phyloP scores from a whole-genome alignment of 306 rosid genomes.

The Trifolium fragiferum region DNA sequence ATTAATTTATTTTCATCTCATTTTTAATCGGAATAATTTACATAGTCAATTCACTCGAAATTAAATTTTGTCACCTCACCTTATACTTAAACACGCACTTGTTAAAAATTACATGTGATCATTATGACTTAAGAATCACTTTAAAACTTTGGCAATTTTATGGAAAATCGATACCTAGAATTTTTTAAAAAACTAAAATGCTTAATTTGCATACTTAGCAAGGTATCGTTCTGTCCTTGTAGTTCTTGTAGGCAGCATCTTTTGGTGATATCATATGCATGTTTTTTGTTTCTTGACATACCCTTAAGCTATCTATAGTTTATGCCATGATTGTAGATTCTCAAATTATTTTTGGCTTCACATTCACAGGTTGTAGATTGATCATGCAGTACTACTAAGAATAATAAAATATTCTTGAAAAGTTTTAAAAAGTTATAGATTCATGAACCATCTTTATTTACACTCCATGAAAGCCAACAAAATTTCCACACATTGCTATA shows the following conservation, averaged over 20 bases:
- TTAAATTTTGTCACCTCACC: no score
- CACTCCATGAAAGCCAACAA: slow-evolving; percentile 28
- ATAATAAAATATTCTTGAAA: slow-evolving; percentile 36
- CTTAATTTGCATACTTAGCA: not conserved
- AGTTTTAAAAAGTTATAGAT: slow-evolving; percentile 17
- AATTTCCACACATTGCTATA: slow-evolving; percentile 43
- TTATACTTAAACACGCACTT: not conserved
- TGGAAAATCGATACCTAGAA: not conserved
- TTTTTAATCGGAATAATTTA: no score
- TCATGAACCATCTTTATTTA: slow-evolving; percentile 28
- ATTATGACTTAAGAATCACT: not conserved
- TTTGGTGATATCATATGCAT: not conserved
- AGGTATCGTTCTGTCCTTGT: not conserved
- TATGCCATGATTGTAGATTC: slow-evolving; percentile 3
- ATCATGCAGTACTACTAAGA: slow-evolving; percentile 30
- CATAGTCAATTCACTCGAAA: no score
- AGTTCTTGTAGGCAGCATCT: not conserved
- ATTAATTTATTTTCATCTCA: no score
- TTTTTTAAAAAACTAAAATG: no score
- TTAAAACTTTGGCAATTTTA: no score
- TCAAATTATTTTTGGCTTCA: not conserved
- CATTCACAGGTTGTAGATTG: slow-evolving; percentile 37
- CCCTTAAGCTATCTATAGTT: not conserved
- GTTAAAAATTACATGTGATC: not conserved
- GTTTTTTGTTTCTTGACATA: not conserved